Evolutionary conservation across 1,139 yeast genomes (phyloP).

Genomic region (Wickerhamomyces sp.): DNA sequence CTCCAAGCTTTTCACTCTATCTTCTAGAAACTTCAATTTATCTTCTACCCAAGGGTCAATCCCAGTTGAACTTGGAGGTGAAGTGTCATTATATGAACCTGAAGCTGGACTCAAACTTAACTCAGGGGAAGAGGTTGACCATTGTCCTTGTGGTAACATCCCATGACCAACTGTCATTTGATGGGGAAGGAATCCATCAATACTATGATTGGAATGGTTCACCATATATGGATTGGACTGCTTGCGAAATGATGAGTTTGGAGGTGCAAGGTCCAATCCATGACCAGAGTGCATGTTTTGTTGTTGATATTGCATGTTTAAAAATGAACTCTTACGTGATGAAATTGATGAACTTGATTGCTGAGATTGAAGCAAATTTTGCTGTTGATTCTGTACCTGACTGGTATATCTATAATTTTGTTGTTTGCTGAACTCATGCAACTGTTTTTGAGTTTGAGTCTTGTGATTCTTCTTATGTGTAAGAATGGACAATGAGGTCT

Average conservation of each 20-base stretch:
- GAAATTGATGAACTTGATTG: too few species aligned
- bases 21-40: neutral
- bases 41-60: neutral
- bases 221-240: too few species aligned
- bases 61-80: neutral
- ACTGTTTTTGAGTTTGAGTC: conserved; percentile 21
- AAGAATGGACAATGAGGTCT: conserved; percentile 21
- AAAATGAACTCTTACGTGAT: too few species aligned
- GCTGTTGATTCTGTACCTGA: neutral
- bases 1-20: conserved; percentile 9
- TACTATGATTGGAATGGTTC: too few species aligned
- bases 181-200: too few species aligned
- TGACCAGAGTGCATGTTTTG: neutral
- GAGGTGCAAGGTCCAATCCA: neutral
- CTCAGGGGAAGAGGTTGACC: conserved; percentile 1
- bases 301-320: neutral
- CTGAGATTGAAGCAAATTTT: neutral
- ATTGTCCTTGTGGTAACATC: conserved; percentile 3
- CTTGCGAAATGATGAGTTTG: neutral
- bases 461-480: conserved; percentile 18
- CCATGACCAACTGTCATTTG: neutral
- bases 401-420: neutral
- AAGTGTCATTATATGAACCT: neutral
- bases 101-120: neutral
- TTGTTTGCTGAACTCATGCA: conserved; percentile 19